These are phyloP conservation scores for Acacia crassicarpa DNA, from an alignment of 306 rosid species.

Conservation along the genomic window DNA sequence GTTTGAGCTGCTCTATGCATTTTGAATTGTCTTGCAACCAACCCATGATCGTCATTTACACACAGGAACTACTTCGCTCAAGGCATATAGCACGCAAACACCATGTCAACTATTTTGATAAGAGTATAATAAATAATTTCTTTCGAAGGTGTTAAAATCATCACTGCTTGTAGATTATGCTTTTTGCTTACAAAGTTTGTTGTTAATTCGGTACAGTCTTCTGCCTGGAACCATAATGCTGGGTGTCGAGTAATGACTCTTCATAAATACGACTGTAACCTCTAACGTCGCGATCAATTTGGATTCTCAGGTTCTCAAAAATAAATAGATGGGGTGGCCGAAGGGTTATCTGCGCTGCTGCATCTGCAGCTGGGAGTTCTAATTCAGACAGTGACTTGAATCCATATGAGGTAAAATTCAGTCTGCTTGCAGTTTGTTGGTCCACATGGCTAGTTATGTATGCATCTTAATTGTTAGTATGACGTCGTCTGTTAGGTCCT, in stretches of 20 bases:
- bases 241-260: background rate
- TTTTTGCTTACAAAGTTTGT: background rate
- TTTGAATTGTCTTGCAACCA: background rate
- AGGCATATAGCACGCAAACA: background rate
- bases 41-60: background rate
- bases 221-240: background rate
- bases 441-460: background rate
- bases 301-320: conserved; percentile 54
- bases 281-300: conserved; percentile 21
- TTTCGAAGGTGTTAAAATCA: background rate
- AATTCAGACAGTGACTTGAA: conserved; percentile 65
- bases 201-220: background rate
- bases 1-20: background rate
- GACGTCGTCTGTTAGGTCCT: conserved; percentile 55
- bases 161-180: background rate
- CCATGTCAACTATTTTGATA: background rate
- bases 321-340: conserved; percentile 36
- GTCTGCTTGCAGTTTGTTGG: background rate
- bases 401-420: conserved; percentile 69
- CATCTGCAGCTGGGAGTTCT: conserved; percentile 94
- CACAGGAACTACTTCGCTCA: background rate
- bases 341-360: conserved; percentile 52
- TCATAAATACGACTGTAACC: background rate
- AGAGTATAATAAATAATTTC: background rate
- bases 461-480: background rate